Base-by-base conservation (phyloP, 1,284 basidiomycete genomes). In the Leccinum subspadiceum region DNA sequence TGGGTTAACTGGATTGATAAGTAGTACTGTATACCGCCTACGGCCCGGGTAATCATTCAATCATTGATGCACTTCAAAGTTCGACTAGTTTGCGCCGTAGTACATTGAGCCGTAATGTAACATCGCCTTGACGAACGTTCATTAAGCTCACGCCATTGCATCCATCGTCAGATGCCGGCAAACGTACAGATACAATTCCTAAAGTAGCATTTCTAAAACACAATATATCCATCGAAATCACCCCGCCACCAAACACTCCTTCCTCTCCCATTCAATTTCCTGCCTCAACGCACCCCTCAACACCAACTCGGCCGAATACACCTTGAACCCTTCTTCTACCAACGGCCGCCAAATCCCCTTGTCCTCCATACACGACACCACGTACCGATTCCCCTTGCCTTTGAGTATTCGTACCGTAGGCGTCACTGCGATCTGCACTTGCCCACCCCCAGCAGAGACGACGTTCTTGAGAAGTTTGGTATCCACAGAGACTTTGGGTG, bases 281-380 rank as follows among this genome's bases (percentile, higher is more conserved):
- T 92, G 90, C 61, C 76, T 81, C 67, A 92, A 71, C 2, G 84
- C 83, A 0, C 81, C 82, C 24, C 78, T 83, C 57, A 92, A 71
- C 7, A 93, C 72, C 17, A 92, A 74, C 70, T 92, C 90, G 15
- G 81, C 78, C 1, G 77, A 81, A 72, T 90, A 92, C n/a, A 93
- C 77, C 7, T 78, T 77, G 64, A 82, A 77, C 0, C 79, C 79
- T 4, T 81, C 73, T 24, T 80, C 68, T 0, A 74, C 75, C 35
- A 92, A 75, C 2, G 83, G 79, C 33, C 81, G 73, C 87, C 89
- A 92, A 12, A 85, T 80, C 2, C 78, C 73, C 22, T 75, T 73
- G 64, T 92, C 90, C 22, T 82, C 84, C 22, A 73, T 68, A 59
- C 83, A 85, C 0, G 89, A 89, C 33, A 93, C 78, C 22, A 92